Percentiles rank a stretch among this genome's conserved stretches.
These are phyloP conservation scores for Phytophthora chlamydospora DNA, from an alignment of 352 stramenopile genomes.

Conservation along the genomic window DNA sequence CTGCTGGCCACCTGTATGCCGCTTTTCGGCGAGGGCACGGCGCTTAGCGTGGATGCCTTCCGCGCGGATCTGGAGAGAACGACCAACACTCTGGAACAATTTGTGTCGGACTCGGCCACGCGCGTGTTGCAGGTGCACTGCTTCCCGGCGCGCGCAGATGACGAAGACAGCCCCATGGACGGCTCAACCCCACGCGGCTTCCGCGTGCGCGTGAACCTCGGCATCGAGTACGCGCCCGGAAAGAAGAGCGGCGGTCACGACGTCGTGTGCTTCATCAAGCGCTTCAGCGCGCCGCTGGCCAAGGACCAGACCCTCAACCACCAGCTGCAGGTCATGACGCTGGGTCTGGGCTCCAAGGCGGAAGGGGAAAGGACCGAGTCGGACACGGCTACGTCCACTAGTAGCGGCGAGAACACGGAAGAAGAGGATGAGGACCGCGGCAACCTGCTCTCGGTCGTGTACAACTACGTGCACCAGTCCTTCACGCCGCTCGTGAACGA, in stretches of 20 bases:
- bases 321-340: constrained; percentile 89
- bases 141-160: constrained; percentile 34
- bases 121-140: constrained; percentile 83
- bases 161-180: constrained; percentile 36
- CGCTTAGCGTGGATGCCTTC: constrained; percentile 52
- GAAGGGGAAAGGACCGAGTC: constrained; percentile 26
- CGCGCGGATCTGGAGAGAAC: constrained; percentile 48
- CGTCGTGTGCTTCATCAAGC: constrained; percentile 90
- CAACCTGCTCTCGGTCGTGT: constrained; percentile 82
- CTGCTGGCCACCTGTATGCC: constrained; percentile 71
- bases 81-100: constrained; percentile 68
- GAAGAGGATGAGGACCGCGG: constrained; percentile 71
- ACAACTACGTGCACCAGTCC: constrained; percentile 91
- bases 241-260: constrained; percentile 73
- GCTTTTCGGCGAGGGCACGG: constrained; percentile 61
- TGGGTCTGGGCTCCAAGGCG: constrained; percentile 65
- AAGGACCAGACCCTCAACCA: constrained; percentile 77
- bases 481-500: constrained; percentile 88
- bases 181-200: constrained; percentile 22
- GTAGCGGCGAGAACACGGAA: constrained; percentile 60
- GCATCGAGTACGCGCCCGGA: constrained; percentile 70
- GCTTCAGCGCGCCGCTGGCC: constrained; percentile 64
- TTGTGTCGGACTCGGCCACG: constrained; percentile 60
- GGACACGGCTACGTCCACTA: constrained; percentile 35
- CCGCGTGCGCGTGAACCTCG: constrained; percentile 74